A percentile compares a stretch with the other conserved stretches of the same genome.
phyloP scores from a whole-genome alignment of 2,329 filamentous ascomycete species.

The Neofusicoccum sp. region DNA sequence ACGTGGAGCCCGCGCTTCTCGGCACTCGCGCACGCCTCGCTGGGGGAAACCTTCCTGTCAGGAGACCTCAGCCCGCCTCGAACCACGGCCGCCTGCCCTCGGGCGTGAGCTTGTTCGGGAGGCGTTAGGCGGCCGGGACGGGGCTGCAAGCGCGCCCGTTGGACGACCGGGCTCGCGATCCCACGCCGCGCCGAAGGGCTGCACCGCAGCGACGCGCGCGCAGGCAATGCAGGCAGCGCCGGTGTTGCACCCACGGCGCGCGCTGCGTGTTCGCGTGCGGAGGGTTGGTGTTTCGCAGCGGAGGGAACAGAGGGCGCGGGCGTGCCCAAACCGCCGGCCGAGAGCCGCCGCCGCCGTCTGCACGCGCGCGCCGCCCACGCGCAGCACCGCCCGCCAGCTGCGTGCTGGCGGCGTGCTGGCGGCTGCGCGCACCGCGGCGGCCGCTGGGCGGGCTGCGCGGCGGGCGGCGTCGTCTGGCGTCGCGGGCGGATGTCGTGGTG shows the following conservation, averaged over 20 bases:
- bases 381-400: not conserved
- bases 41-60: not conserved
- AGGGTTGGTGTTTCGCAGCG: not conserved
- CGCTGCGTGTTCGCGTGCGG: not conserved
- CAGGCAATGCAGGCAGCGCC: too few relatives aligned
- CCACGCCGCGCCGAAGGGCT: not conserved
- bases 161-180: not conserved
- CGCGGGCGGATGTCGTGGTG: not conserved
- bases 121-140: not conserved
- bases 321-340: not conserved
- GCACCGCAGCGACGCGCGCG: not conserved
- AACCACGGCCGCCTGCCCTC: not conserved
- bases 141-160: not conserved
- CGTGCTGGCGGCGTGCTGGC: too few relatives aligned
- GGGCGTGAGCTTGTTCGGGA: not conserved
- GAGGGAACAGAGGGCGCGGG: not conserved
- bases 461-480: not conserved
- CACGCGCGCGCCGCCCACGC: not conserved
- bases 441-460: not conserved
- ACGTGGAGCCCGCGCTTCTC: not conserved
- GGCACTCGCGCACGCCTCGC: not conserved
- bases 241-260: not conserved
- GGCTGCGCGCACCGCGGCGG: not conserved
- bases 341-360: not conserved
- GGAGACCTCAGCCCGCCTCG: conserved; percentile 2